Percentiles rank a stretch among this genome's conserved stretches.
Evolutionary conservation across 768 basidiomycete species (phyloP).

Genomic region (Tylopilus balloui): DNA sequence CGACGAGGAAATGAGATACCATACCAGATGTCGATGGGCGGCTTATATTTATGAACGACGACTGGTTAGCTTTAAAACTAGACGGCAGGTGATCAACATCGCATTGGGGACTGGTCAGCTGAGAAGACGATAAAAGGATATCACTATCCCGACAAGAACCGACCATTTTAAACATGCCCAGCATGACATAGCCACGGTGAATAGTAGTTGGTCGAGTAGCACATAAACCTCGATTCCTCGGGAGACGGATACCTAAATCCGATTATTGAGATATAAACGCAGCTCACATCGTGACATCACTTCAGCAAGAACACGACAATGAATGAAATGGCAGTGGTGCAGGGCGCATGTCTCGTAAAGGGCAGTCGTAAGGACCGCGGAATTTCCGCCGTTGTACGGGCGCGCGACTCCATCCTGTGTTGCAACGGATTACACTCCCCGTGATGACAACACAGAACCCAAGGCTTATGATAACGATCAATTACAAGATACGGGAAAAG

Average conservation of each 20-base stretch:
- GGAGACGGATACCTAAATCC: no score
- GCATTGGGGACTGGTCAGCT: slow-evolving; percentile 10
- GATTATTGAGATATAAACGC: background rate
- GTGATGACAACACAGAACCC: background rate
- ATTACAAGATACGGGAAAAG: background rate
- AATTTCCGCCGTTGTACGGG: background rate
- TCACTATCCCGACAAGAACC: background rate
- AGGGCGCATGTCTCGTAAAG: background rate
- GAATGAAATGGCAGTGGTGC: background rate
- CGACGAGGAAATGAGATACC: background rate
- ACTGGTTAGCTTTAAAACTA: slow-evolving; percentile 15
- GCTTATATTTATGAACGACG: slow-evolving; percentile 9
- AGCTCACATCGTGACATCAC: background rate
- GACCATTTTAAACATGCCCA: slow-evolving; percentile 7
- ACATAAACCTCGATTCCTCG: background rate
- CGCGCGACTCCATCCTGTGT: background rate
- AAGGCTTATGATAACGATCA: background rate
- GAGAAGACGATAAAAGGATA: slow-evolving; percentile 7
- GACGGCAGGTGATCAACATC: background rate
- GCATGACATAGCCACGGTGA: background rate
- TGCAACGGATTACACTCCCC: background rate
- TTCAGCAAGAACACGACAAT: background rate
- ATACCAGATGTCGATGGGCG: background rate
- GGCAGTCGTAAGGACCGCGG: background rate
- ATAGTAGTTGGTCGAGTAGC: background rate